Base-by-base conservation (phyloP, 78 protist species). In the Parvularia atlantis region DNA sequence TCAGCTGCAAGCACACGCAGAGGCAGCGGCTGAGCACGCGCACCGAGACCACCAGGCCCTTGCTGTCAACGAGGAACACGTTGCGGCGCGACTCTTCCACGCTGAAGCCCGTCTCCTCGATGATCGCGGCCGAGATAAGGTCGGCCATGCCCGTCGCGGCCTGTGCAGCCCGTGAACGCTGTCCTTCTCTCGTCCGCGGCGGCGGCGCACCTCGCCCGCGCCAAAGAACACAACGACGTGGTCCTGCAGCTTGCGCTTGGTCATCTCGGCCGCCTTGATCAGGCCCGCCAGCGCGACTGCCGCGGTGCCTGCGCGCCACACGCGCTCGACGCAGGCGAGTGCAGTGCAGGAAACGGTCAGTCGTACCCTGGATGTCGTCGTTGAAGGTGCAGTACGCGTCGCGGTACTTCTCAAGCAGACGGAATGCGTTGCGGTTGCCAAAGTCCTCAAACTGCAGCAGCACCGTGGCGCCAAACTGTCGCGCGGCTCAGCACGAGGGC, bases 391-490 rank as follows among this genome's bases (percentile, higher is more conserved):
- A 63, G 71, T 53, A 50, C 56, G 58, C 19, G 33, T 77, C 46
- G 20, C 84, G 48, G 76, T 85, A 94, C 40, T 54, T 63, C n/a
- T 75, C 87, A 37, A 94, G 82, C 19, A 94, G 73, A 1, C 30
- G 48, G 77, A 86, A 89, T 24, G 84, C 73, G 66, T 75, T 68
- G 57, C 76, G 77, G 31, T 85, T 85, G 52, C 79, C 41, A 60
- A 93, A 87, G 70, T 93, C 97, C 74, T 93, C 97, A 33, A 88
- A 93, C 78, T 93, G 95, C 19, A 89, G 70, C 19, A 89, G 75
- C 17, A 41, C 46, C 4, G 69, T 46, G 14, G 69, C 10, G 69
- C 22, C 13, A 14, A 13, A 65, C 14, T 54, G 6, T 5, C 33
- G 66, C 5, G 33, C 22, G 53, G 20, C 41, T 68, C n/a, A n/a